A percentile compares a stretch with the other conserved stretches of the same genome.
Evolutionary conservation across 805 yeast genomes (phyloP).

Genomic region (Pichia occidentalis): DNA sequence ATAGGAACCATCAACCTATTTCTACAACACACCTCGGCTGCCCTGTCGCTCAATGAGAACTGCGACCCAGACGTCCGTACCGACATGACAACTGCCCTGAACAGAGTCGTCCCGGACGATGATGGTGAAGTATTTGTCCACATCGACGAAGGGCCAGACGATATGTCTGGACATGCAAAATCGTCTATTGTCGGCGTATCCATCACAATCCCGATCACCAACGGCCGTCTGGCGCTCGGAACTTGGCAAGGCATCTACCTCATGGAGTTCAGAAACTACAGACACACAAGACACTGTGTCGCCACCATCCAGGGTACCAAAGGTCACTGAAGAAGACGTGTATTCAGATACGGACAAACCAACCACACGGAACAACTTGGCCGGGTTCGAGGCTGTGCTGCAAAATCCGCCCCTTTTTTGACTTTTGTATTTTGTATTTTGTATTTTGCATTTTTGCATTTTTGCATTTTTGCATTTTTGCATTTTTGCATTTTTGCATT

Average conservation of each 20-base stretch:
- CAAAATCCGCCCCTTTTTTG: too few relatives aligned
- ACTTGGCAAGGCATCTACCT: constrained; percentile 85
- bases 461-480: too few relatives aligned
- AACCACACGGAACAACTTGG: too few relatives aligned
- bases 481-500: too few relatives aligned
- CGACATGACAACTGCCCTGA: constrained; percentile 61
- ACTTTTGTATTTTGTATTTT: too few relatives aligned
- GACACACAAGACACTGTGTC: constrained; percentile 58
- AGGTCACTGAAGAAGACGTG: constrained; percentile 30
- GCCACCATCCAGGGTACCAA: constrained; percentile 80
- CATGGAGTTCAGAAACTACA: constrained; percentile 61
- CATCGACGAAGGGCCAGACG: constrained; percentile 76
- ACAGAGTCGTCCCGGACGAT: constrained; percentile 62
- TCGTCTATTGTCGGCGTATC: constrained; percentile 56
- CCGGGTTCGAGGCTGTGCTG: too few relatives aligned
- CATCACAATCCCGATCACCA: constrained; percentile 58
- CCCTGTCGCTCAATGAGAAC: constrained; percentile 68
- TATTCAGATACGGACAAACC: too few relatives aligned
- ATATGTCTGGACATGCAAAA: constrained; percentile 79
- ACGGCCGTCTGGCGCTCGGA: constrained; percentile 64
- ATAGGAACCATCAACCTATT: constrained; percentile 62
- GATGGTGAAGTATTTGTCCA: constrained; percentile 45
- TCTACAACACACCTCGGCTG: constrained; percentile 77
- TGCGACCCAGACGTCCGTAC: constrained; percentile 71
- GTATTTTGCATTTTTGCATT: too few relatives aligned